Evolutionary conservation across 371 early-diverging fungal genomes (phyloP).

Genomic region (Circinella minor): DNA sequence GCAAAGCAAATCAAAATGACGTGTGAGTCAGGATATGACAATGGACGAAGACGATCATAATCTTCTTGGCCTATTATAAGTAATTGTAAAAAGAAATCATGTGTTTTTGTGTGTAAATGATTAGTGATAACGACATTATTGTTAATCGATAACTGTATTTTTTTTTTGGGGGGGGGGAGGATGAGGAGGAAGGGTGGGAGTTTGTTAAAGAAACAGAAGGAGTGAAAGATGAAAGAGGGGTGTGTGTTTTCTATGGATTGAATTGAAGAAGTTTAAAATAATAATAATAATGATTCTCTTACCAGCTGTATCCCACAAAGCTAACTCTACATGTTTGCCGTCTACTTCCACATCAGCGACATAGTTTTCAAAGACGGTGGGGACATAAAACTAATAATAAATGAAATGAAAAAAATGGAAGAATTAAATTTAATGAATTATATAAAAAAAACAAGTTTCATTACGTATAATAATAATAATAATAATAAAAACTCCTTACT

Average conservation of each 20-base stretch:
- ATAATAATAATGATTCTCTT: slow-evolving; percentile 15
- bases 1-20: slow-evolving; percentile 88
- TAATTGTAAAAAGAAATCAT: not conserved
- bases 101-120: not conserved
- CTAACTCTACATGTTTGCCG: slow-evolving; percentile 43
- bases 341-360: slow-evolving; percentile 84
- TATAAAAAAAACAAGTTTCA: not conserved
- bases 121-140: slow-evolving; percentile 17
- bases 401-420: not conserved
- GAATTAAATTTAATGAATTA: not conserved
- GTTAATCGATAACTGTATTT: not conserved
- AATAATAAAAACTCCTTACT: slow-evolving; percentile 45
- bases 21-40: slow-evolving; percentile 91
- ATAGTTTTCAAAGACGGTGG: slow-evolving; percentile 96
- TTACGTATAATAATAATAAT: too few relatives aligned
- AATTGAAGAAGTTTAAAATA: too few relatives aligned
- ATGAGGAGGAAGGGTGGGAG: slow-evolving; percentile 24
- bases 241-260: too few relatives aligned
- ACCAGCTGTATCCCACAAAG: slow-evolving; percentile 98
- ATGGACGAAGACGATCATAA: slow-evolving; percentile 90
- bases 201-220: slow-evolving; percentile 47
- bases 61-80: slow-evolving; percentile 75
- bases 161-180: slow-evolving; percentile 33
- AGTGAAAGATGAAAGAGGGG: too few relatives aligned
- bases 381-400: slow-evolving; percentile 71